These are phyloP conservation scores for Calophaca sinica DNA, from an alignment of 306 rosid genomes.

Conservation along the genomic window DNA sequence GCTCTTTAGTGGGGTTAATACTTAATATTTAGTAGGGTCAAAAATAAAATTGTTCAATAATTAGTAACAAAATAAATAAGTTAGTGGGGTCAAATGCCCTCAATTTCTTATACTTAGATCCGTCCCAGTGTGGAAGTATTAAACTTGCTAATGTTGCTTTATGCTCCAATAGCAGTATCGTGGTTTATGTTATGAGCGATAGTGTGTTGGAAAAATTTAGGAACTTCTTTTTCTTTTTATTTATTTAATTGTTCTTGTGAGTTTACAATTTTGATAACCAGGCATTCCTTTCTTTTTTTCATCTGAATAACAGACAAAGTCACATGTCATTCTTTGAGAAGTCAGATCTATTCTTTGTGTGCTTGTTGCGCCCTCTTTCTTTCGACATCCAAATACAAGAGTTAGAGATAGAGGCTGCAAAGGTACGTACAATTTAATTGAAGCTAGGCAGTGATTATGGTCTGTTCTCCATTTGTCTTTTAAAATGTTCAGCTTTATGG, in stretches of 20 bases:
- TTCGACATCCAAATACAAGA: conserved; percentile 75
- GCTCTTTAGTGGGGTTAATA: too few species aligned
- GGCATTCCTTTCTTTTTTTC: conserved; percentile 23
- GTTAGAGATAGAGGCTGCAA: conserved; percentile 75
- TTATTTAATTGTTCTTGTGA: neutral
- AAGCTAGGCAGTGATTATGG: conserved; percentile 8
- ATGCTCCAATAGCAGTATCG: conserved; percentile 1
- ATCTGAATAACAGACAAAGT: conserved; percentile 64
- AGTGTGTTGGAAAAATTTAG: conserved; percentile 21
- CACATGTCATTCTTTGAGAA: conserved; percentile 80
- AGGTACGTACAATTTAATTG: conserved; percentile 53
- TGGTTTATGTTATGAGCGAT: neutral
- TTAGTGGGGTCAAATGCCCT: too few species aligned
- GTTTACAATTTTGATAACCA: conserved; percentile 28
- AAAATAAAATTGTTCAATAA: too few species aligned
- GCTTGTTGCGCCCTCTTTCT: conserved; percentile 77
- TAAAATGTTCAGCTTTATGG: conserved; percentile 27
- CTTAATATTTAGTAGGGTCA: too few species aligned
- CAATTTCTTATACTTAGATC: too few species aligned
- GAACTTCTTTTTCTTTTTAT: neutral
- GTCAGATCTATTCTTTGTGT: conserved; percentile 81
- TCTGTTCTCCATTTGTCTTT: neutral
- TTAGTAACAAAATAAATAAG: too few species aligned
- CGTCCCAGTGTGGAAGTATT: too few species aligned
- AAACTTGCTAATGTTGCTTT: conserved; percentile 14